A percentile compares a stretch with the other conserved stretches of the same genome.
Evolutionary conservation across 768 basidiomycete species (phyloP).

Genomic region (Boletus rubroflammeus): DNA sequence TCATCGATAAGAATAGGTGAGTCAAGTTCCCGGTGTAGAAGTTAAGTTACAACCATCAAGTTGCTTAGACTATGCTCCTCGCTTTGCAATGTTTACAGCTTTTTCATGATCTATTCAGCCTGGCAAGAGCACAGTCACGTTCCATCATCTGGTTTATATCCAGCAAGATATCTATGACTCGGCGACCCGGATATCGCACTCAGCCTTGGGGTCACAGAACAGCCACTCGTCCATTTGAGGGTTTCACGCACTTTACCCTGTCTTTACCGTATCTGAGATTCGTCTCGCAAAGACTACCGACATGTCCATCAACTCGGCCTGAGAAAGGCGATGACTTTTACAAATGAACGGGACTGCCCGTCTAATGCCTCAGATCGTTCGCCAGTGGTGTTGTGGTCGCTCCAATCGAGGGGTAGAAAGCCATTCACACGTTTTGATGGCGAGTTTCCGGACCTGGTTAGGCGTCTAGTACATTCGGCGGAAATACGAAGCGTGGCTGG

Average conservation of each 20-base stretch:
- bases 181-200: not conserved
- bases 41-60: not conserved
- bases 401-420: not conserved
- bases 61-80: not conserved
- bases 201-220: not conserved
- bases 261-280: not conserved
- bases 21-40: not conserved
- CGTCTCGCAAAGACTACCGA: not conserved
- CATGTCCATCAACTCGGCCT: not conserved
- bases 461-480: not conserved
- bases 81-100: not conserved
- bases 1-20: not conserved
- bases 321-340: not conserved
- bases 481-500: not conserved
- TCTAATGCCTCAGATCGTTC: not conserved
- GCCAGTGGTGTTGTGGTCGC: not conserved
- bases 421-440: constrained; percentile 2
- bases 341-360: not conserved
- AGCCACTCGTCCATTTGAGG: not conserved
- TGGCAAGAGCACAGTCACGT: not conserved
- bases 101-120: not conserved
- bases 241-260: not conserved
- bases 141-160: not conserved
- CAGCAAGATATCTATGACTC: not conserved
- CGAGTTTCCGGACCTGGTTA: not conserved